Conservation (phyloP, 2,329 filamentous ascomycete species). For the Trichophyton schoenleinii region DNA sequence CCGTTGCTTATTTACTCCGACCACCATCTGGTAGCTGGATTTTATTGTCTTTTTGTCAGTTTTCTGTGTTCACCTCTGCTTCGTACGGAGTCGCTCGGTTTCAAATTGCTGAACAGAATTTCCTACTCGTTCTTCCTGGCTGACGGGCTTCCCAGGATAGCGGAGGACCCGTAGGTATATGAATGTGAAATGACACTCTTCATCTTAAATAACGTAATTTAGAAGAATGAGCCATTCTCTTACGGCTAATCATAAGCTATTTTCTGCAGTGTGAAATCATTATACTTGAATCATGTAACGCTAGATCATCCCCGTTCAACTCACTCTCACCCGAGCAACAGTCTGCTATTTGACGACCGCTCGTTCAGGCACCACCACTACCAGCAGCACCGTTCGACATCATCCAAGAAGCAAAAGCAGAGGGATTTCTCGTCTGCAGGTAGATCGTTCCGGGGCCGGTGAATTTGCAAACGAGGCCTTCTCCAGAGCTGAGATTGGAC, state of each 20-base stretch:
- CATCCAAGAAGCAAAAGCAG: constrained; percentile 46
- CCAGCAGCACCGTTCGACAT: constrained; percentile 1
- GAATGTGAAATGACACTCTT: neutral
- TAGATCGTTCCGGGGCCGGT: constrained; percentile 81
- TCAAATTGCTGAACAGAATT: neutral
- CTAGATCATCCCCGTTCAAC: neutral
- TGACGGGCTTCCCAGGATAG: neutral
- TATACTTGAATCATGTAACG: neutral
- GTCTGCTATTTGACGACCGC: neutral
- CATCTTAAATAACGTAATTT: neutral
- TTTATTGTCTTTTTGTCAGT: neutral
- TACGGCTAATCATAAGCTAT: neutral
- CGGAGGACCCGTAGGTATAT: neutral
- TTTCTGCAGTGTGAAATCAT: too few species aligned
- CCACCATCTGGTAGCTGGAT: neutral
- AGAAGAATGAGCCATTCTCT: neutral
- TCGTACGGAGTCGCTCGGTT: neutral
- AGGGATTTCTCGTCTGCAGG: constrained; percentile 79
- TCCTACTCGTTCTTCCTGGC: neutral
- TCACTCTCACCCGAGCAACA: neutral
- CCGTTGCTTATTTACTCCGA: neutral
- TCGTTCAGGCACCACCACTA: neutral
- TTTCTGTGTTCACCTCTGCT: neutral
- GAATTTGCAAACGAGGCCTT: constrained; percentile 91
- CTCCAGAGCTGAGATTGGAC: constrained; percentile 67